These are phyloP conservation scores for Naganishia friedmannii DNA, from an alignment of 768 basidiomycete genomes.

Conservation along the genomic window DNA sequence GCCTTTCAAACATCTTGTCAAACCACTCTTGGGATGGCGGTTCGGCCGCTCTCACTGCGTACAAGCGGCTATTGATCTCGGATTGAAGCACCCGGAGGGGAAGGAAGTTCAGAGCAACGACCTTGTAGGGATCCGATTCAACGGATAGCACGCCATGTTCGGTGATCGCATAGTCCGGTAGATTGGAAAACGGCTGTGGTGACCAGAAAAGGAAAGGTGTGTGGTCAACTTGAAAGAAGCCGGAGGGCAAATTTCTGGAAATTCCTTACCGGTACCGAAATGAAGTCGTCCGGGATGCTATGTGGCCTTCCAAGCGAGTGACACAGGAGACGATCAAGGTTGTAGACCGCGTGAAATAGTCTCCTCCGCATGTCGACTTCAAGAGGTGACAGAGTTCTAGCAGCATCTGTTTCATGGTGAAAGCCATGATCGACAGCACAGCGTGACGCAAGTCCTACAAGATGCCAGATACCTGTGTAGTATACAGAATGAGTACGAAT, in stretches of 20 bases:
- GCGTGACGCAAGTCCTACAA: conserved; percentile 51
- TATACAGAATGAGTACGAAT: neutral
- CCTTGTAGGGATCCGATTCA: conserved; percentile 48
- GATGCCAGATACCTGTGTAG: conserved; percentile 49
- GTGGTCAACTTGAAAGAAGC: neutral
- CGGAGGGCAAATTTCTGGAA: conserved; percentile 3
- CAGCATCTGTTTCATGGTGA: conserved; percentile 50
- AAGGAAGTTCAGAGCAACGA: conserved; percentile 47
- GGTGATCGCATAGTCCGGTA: conserved; percentile 37
- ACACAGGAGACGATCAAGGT: conserved; percentile 51
- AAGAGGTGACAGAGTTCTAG: conserved; percentile 41
- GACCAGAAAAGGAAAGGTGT: neutral
- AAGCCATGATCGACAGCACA: conserved; percentile 52
- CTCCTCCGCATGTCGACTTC: conserved; percentile 50
- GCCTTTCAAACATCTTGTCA: conserved; percentile 46
- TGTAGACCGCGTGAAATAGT: conserved; percentile 49
- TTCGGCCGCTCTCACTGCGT: conserved; percentile 44
- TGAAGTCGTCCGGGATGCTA: conserved; percentile 52
- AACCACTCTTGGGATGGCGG: conserved; percentile 48
- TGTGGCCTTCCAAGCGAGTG: conserved; percentile 50
- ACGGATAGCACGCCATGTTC: conserved; percentile 31
- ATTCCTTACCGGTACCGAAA: conserved; percentile 48
- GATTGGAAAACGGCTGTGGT: conserved; percentile 21
- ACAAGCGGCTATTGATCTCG: conserved; percentile 48
- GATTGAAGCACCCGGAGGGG: conserved; percentile 51